These are phyloP conservation scores for Sporothrix schenckii DNA, from an alignment of 2,329 filamentous ascomycete species.

Conservation along the genomic window DNA sequence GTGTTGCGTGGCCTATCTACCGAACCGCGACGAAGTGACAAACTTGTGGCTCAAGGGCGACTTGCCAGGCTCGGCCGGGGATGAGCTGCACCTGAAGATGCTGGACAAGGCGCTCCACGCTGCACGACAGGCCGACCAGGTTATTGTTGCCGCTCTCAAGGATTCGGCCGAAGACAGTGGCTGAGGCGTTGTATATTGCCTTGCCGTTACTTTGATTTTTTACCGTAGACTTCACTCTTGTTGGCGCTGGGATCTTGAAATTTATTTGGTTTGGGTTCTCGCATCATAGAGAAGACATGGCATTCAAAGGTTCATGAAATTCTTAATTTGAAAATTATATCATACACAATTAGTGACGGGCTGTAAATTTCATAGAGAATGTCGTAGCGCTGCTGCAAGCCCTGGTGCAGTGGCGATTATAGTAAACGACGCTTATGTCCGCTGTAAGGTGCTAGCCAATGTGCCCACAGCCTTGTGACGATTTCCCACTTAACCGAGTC, in stretches of 20 bases:
- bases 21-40: conserved; percentile 84
- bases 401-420: neutral
- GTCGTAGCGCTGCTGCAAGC: no score
- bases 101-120: conserved; percentile 49
- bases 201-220: neutral
- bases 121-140: conserved; percentile 49
- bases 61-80: conserved; percentile 49
- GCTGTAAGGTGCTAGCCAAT: neutral
- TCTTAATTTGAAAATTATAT: neutral
- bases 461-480: conserved; percentile 11
- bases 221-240: neutral
- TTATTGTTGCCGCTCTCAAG: conserved; percentile 47
- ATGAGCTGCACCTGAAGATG: conserved; percentile 47
- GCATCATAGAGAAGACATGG: neutral
- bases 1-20: conserved; percentile 88
- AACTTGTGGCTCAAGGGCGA: conserved; percentile 90
- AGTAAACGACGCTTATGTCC: neutral
- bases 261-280: conserved; percentile 12
- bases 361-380: neutral
- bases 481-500: neutral
- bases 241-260: neutral
- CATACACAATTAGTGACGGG: neutral
- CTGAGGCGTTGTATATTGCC: neutral
- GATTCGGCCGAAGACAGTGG: conserved; percentile 41
- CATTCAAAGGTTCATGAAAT: neutral